Percentiles rank a stretch among this genome's conserved stretches.
phyloP scores from a whole-genome alignment of 345 rosid genomes.

The Tarenaya hassleriana region DNA sequence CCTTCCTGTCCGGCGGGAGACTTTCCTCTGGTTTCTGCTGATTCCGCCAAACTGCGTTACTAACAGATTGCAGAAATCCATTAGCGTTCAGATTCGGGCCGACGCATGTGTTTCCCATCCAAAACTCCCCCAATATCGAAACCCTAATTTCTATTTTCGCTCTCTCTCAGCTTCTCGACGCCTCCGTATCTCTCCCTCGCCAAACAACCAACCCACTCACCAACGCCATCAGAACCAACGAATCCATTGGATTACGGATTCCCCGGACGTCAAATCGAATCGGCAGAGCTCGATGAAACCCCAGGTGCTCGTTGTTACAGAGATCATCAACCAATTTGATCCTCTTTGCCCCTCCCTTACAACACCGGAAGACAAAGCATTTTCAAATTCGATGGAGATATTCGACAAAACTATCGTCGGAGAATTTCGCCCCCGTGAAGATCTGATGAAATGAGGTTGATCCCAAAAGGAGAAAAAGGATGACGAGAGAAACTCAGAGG shows the following conservation, averaged over 20 bases:
- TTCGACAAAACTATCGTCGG: not conserved
- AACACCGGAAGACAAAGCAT: constrained; percentile 9
- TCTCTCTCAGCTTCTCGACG: constrained; percentile 1
- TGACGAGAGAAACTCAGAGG: not conserved
- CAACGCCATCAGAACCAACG: not conserved
- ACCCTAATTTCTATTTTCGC: constrained; percentile 21
- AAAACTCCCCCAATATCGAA: constrained; percentile 18
- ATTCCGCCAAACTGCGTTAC: constrained; percentile 70
- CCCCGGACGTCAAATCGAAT: constrained; percentile 10
- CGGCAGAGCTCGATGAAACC: constrained; percentile 14
- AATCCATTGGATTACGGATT: constrained; percentile 1
- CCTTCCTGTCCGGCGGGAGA: constrained; percentile 33
- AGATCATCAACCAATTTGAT: constrained; percentile 6
- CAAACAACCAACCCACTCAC: constrained; percentile 4
- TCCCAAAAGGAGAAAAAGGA: constrained; percentile 16
- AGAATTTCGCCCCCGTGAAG: constrained; percentile 18
- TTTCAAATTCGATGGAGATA: not conserved
- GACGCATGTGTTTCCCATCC: constrained; percentile 89
- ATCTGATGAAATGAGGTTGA: constrained; percentile 17
- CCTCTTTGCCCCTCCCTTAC: constrained; percentile 4
- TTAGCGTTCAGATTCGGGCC: constrained; percentile 65
- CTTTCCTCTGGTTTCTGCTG: constrained; percentile 44
- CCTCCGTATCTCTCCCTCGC: constrained; percentile 1
- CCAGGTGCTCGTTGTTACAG: not conserved
- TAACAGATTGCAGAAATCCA: constrained; percentile 77